Base-by-base conservation (phyloP, 257 asterid genomes). In the Primulina huaijiensis region DNA sequence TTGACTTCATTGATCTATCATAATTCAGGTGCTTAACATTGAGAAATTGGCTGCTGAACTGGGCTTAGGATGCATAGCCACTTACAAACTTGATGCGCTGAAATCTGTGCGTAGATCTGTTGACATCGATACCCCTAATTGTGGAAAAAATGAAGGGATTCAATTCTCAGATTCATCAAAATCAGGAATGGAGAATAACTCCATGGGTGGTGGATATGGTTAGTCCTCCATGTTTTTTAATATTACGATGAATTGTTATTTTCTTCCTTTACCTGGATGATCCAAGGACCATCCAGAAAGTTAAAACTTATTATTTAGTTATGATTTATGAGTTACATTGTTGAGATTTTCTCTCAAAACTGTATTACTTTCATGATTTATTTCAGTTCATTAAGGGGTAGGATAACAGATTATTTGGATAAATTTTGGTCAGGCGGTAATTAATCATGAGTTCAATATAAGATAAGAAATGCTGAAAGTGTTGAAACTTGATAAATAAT, bases 51-150 rank as follows among this genome's bases (percentile, higher is more conserved):
- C 90, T 1, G 92, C 91, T 79, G 99, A 93, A 73, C 65, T 94
- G 92, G 90, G 85, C 65, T 82, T 94, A 76, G 85, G 80, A 70
- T 86, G 96, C 72, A 91, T 94, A 75, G 80, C 87, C 16, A 79
- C 97, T 29, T 89, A 75, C 69, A 94, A 86, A 71, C 96, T 94
- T 74, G 99, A 93, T 71, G 99, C 96, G 6, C 87, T 87, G 55
- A 93, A 84, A 84, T 81, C 99, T 71, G 92, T 91, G 68, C 70
- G 76, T 75, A 77, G 76, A 70, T 72, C 83, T 72, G 85, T 76
- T 68, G 55, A 60, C 71, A 63, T 72, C 65, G 81, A 82, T 73
- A 65, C 80, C 75, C 69, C 76, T 37, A 67, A 77, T 33, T 46
- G 63, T 38, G 75, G 40, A 67, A 75, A 77, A 55, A 80, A 53